These are phyloP conservation scores for Pichia sp. DNA, from an alignment of 1,139 yeast species.

Conservation along the genomic window DNA sequence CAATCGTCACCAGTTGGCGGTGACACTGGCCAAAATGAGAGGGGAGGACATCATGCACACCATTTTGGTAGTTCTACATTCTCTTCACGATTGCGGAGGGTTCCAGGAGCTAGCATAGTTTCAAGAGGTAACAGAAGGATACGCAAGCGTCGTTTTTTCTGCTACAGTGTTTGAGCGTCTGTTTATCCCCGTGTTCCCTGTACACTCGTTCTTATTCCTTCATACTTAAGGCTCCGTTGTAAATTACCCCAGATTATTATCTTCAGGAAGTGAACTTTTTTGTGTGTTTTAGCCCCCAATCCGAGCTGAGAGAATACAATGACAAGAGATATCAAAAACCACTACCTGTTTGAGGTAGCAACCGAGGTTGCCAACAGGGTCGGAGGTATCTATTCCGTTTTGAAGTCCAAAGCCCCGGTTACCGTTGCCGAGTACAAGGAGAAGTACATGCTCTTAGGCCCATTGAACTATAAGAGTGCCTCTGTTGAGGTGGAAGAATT, in stretches of 20 bases:
- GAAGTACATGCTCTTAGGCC: slow-evolving; percentile 84
- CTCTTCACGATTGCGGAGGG: not conserved
- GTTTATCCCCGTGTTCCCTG: not conserved
- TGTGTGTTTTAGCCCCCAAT: too few species aligned
- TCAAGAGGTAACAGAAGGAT: not conserved
- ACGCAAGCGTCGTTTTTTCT: not conserved
- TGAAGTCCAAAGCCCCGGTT: slow-evolving; percentile 94
- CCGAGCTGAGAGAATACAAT: slow-evolving; percentile 31
- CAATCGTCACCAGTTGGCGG: not conserved
- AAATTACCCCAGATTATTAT: slow-evolving; percentile 9
- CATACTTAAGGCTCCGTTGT: not conserved
- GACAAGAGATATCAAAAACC: slow-evolving; percentile 78
- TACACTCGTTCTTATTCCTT: not conserved
- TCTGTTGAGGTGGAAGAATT: slow-evolving; percentile 92
- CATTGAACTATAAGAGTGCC: slow-evolving; percentile 75
- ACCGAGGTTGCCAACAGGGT: slow-evolving; percentile 98
- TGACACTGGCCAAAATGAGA: not conserved
- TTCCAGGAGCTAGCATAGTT: not conserved
- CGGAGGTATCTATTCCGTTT: slow-evolving; percentile 95
- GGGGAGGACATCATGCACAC: not conserved
- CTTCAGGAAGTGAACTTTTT: not conserved
- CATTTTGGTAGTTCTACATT: not conserved
- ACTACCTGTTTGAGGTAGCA: slow-evolving; percentile 86
- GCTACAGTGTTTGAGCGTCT: not conserved
- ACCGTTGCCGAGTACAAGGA: slow-evolving; percentile 92